These are phyloP conservation scores for Conticribra weissflogii DNA, from an alignment of 108 stramenopile species.

Conservation along the genomic window DNA sequence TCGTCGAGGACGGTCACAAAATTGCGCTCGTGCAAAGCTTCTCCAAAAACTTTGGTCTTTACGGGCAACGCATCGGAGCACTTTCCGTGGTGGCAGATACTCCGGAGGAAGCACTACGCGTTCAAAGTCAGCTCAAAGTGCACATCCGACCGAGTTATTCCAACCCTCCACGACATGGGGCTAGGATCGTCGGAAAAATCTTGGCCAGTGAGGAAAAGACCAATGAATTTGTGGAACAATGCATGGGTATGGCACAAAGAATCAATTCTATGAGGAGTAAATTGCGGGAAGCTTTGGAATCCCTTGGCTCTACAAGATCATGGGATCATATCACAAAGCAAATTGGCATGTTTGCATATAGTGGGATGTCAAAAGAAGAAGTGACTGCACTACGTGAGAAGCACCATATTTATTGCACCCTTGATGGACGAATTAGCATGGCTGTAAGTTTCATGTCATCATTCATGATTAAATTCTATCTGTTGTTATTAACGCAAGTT, in stretches of 20 bases:
- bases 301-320: conserved; percentile 71
- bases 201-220: conserved; percentile 81
- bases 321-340: conserved; percentile 99
- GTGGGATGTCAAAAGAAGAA: conserved; percentile 93
- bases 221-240: conserved; percentile 88
- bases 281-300: conserved; percentile 80
- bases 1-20: conserved; percentile 96
- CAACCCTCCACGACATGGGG: conserved; percentile 98
- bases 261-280: conserved; percentile 89
- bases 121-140: conserved; percentile 94
- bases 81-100: conserved; percentile 89
- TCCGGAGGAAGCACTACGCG: conserved; percentile 91
- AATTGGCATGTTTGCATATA: conserved; percentile 99
- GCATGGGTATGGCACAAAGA: conserved; percentile 97
- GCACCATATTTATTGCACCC: conserved; percentile 97
- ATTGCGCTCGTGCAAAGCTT: conserved; percentile 95
- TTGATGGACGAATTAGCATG: conserved; percentile 98
- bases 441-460: conserved; percentile 63
- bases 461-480: conserved; percentile 1
- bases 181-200: conserved; percentile 92
- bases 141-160: conserved; percentile 98
- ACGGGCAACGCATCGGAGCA: conserved; percentile 97
- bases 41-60: conserved; percentile 99
- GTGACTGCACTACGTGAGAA: conserved; percentile 87
- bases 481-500: background rate